Percentiles rank a stretch among this genome's conserved stretches.
Evolutionary conservation across 345 rosid species (phyloP).

Genomic region (Dipteronia sinensis): DNA sequence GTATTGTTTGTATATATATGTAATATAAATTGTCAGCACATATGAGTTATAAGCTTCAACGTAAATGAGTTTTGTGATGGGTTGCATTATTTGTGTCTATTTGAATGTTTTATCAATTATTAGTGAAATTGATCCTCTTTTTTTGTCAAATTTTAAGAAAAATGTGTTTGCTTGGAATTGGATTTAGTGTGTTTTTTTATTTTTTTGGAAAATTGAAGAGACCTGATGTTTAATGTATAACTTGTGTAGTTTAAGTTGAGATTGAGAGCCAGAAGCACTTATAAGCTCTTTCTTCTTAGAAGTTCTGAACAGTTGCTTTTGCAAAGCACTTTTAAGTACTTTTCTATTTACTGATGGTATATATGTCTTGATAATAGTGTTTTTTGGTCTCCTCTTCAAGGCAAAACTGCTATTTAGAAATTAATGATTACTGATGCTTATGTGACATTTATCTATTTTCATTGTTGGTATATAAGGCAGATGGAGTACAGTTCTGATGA

Average conservation of each 20-base stretch:
- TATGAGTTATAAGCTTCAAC: neutral
- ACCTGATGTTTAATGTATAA: neutral
- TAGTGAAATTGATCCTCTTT: neutral
- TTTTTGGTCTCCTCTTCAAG: neutral
- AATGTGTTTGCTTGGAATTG: neutral
- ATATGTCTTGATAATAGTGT: neutral
- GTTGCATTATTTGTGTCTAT: neutral
- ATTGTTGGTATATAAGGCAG: slow-evolving; percentile 11
- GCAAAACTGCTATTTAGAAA: neutral
- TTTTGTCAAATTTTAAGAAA: neutral
- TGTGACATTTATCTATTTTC: neutral
- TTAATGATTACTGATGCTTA: neutral
- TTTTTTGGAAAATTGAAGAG: neutral
- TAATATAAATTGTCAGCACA: neutral
- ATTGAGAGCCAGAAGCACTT: neutral
- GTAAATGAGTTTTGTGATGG: neutral
- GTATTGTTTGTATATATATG: neutral
- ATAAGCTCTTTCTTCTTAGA: neutral
- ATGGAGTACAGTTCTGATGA: slow-evolving; percentile 70
- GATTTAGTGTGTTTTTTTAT: neutral
- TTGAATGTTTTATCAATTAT: neutral
- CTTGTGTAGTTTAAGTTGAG: neutral
- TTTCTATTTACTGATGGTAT: neutral
- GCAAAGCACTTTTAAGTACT: neutral
- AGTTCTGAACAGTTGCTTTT: neutral